These are phyloP conservation scores for Alloteropsis semialata DNA, from an alignment of 176 grass and related monocot genomes.

Conservation along the genomic window DNA sequence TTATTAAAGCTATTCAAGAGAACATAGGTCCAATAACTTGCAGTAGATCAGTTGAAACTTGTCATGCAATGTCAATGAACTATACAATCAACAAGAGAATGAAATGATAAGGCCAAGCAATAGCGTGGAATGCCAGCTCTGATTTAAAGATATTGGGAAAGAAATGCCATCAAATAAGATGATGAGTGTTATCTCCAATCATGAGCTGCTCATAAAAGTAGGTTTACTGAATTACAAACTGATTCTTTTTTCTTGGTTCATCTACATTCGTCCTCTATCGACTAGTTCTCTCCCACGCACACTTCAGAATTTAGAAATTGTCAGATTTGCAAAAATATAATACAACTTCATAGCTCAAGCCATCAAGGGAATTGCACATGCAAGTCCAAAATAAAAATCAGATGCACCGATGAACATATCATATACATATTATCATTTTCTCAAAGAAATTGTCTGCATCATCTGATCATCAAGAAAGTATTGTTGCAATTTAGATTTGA, in stretches of 20 bases:
- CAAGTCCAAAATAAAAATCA: no score
- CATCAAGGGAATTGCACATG: neutral
- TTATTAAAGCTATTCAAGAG: neutral
- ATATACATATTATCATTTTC: neutral
- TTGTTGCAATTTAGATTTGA: neutral
- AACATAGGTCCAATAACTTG: neutral
- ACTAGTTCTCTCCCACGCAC: neutral
- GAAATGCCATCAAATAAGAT: conserved; percentile 4
- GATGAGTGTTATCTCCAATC: neutral
- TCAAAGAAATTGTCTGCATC: neutral
- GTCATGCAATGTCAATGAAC: neutral
- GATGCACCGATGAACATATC: neutral
- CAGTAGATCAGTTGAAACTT: neutral
- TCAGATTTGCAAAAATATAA: neutral
- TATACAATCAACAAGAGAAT: neutral
- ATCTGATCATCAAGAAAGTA: neutral
- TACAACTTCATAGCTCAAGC: neutral
- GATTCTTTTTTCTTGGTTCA: neutral
- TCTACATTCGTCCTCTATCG: neutral
- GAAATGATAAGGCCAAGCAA: neutral
- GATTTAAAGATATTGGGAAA: neutral
- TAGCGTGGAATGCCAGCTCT: neutral
- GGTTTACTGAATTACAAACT: conserved; percentile 2
- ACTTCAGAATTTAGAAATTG: neutral
- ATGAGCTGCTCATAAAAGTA: neutral